phyloP scores from a whole-genome alignment of 2,329 filamentous ascomycete genomes.

The Xylariaceae sp. region DNA sequence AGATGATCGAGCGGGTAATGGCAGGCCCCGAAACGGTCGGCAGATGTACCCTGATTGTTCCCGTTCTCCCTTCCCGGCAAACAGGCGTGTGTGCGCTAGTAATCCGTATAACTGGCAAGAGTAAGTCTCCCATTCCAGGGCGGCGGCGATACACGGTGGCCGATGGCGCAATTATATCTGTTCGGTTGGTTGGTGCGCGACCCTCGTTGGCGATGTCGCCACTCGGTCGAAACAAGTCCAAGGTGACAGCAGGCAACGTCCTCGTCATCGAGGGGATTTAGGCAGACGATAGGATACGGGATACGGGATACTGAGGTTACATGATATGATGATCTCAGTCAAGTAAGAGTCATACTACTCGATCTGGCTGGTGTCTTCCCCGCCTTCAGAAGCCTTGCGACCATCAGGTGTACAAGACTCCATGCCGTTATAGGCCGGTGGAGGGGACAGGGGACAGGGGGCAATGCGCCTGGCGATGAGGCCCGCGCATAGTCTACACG shows the following conservation, averaged over 20 bases:
- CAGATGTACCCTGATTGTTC: not conserved
- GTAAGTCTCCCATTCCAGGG: not conserved
- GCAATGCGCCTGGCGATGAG: not conserved
- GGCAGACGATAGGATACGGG: constrained; percentile 4
- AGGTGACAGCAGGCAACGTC: not conserved
- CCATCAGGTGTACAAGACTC: constrained; percentile 17
- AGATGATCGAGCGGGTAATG: constrained; percentile 9
- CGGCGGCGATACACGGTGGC: not conserved
- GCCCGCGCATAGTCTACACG: not conserved
- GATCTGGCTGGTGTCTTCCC: constrained; percentile 6
- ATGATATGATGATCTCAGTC: constrained; percentile 6
- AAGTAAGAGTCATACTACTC: constrained; percentile 1
- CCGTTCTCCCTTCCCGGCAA: not conserved
- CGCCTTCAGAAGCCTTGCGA: constrained; percentile 5
- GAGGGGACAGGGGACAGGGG: constrained; percentile 12
- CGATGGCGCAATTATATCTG: constrained; percentile 4
- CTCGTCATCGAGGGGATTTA: not conserved
- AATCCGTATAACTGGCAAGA: constrained; percentile 3
- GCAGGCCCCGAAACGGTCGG: not conserved
- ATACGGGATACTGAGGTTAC: too few relatives aligned
- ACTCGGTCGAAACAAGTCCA: not conserved
- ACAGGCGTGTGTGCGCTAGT: not conserved
- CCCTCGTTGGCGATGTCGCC: not conserved
- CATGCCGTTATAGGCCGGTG: constrained; percentile 15
- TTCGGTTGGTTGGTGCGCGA: not conserved